A percentile compares a stretch with the other conserved stretches of the same genome.
phyloP scores from a whole-genome alignment of 805 yeast species.

The Ogataea neopini region DNA sequence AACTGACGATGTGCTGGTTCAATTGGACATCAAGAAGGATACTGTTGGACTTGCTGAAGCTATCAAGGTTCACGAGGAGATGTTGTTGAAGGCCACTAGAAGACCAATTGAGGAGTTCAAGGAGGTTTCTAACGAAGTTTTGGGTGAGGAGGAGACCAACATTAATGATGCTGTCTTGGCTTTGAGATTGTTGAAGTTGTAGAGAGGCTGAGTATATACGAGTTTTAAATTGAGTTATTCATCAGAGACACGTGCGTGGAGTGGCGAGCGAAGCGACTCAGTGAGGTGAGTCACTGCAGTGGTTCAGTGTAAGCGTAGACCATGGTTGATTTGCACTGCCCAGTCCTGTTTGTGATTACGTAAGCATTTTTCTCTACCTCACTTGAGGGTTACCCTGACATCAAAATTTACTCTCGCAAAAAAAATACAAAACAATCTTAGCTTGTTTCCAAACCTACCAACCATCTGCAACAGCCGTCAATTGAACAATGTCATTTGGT shows the following conservation, averaged over 20 bases:
- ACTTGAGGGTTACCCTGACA: too few relatives aligned
- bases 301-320: too few relatives aligned
- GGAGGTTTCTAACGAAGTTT: conserved; percentile 48
- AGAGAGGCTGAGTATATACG: too few relatives aligned
- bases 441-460: neutral
- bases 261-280: too few relatives aligned
- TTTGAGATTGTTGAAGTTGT: conserved; percentile 73
- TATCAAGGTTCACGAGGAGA: conserved; percentile 61
- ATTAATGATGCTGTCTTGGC: conserved; percentile 78
- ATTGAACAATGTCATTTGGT: conserved; percentile 31
- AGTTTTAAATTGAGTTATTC: too few relatives aligned
- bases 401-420: too few relatives aligned
- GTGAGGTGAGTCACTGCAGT: too few relatives aligned
- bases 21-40: conserved; percentile 71
- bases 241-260: too few relatives aligned
- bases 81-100: conserved; percentile 78
- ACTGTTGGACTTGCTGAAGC: conserved; percentile 64
- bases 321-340: too few relatives aligned
- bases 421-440: neutral
- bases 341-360: too few relatives aligned
- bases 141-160: conserved; percentile 86
- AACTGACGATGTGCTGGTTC: conserved; percentile 91
- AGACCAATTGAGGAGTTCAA: conserved; percentile 52
- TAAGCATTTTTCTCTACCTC: too few relatives aligned
- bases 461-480: neutral